Evolutionary conservation across 352 stramenopile genomes (phyloP).

Genomic region (Phytophthora parvispora): DNA sequence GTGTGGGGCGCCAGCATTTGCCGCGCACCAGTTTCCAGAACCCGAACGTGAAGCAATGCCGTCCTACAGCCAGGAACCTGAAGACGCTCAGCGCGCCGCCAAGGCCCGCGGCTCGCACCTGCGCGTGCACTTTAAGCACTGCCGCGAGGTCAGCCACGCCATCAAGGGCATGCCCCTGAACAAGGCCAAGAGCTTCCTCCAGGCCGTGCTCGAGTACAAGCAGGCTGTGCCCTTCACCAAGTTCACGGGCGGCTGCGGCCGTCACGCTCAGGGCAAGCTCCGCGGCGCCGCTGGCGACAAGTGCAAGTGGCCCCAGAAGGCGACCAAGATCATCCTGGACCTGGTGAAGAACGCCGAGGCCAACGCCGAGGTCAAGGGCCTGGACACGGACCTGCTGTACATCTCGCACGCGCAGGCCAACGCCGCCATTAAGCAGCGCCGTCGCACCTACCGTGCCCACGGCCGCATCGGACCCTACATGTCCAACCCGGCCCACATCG

Average conservation of each 20-base stretch:
- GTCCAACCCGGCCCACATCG: slow-evolving; percentile 99
- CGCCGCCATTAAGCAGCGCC: slow-evolving; percentile 98
- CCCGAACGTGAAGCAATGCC: slow-evolving; percentile 87
- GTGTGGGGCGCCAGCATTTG: slow-evolving; percentile 26
- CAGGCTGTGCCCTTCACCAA: slow-evolving; percentile 99
- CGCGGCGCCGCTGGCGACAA: slow-evolving; percentile 96
- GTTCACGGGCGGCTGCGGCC: slow-evolving; percentile 98
- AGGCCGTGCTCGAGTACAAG: slow-evolving; percentile 98
- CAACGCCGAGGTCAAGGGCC: slow-evolving; percentile 99
- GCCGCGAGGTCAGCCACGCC: slow-evolving; percentile 97
- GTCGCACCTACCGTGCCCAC: slow-evolving; percentile 99
- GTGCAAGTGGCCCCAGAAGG: slow-evolving; percentile 99
- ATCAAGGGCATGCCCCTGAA: slow-evolving; percentile 98
- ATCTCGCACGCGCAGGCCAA: slow-evolving; percentile 99
- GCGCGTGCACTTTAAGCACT: slow-evolving; percentile 99
- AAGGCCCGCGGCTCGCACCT: slow-evolving; percentile 98
- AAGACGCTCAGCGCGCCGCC: slow-evolving; percentile 88
- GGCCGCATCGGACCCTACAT: slow-evolving; percentile 99
- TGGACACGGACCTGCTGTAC: slow-evolving; percentile 97
- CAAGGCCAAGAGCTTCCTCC: slow-evolving; percentile 97
- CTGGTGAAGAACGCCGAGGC: slow-evolving; percentile 99
- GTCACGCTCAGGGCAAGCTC: slow-evolving; percentile 98
- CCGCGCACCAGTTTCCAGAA: slow-evolving; percentile 73
- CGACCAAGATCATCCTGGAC: slow-evolving; percentile 98
- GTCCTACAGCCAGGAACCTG: slow-evolving; percentile 93